Evolutionary conservation across 139 green algal species (phyloP).

Genomic region (Asterochloris erici): DNA sequence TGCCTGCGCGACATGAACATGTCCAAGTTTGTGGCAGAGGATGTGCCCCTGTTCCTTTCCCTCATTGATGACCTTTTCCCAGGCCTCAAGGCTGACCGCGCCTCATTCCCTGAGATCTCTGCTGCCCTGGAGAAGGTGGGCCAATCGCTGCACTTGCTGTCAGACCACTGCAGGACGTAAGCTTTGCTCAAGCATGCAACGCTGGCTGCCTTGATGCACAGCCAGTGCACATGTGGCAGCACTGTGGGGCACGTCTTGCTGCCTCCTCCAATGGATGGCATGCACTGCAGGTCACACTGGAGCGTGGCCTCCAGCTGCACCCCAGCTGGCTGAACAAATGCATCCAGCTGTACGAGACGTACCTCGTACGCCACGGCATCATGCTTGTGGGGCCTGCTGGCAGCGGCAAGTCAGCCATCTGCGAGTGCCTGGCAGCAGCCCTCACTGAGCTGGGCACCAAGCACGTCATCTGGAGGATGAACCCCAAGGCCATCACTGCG

Average conservation of each 20-base stretch:
- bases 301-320: constrained; percentile 74
- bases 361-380: constrained; percentile 90
- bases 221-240: no score
- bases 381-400: constrained; percentile 90
- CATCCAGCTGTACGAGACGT: constrained; percentile 96
- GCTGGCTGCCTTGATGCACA: no score
- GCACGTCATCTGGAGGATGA: constrained; percentile 91
- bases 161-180: no score
- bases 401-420: constrained; percentile 84
- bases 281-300: constrained; percentile 30
- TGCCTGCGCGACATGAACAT: constrained; percentile 96
- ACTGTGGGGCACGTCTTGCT: no score
- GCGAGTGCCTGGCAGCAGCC: constrained; percentile 80
- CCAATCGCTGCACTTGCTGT: no score
- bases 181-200: no score
- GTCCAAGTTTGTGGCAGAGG: constrained; percentile 96
- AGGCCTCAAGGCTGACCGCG: constrained; percentile 69
- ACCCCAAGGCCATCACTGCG: constrained; percentile 88
- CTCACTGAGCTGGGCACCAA: constrained; percentile 84
- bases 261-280: not conserved
- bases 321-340: constrained; percentile 89
- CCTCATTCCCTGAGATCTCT: constrained; percentile 70
- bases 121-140: constrained; percentile 62
- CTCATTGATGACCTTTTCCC: constrained; percentile 96
- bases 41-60: constrained; percentile 91